Percentiles rank a stretch among this genome's conserved stretches.
Conservation (phyloP, 306 rosid species). For the Sindora glabra region DNA sequence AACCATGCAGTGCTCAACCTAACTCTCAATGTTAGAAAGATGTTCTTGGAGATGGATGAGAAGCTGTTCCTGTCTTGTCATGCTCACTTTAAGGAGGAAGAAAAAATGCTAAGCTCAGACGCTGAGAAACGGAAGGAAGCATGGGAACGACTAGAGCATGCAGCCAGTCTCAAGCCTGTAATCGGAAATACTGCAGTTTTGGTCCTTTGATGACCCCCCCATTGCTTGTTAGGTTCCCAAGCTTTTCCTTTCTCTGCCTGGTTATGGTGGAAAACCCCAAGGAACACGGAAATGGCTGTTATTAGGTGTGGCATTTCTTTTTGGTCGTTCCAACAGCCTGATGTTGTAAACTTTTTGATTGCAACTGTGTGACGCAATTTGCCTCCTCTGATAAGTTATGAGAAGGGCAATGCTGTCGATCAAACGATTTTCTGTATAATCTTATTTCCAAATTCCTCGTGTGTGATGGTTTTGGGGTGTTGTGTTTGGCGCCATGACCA, state of each 20-base stretch:
- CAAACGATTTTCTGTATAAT: slow-evolving; percentile 33
- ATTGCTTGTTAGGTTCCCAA: slow-evolving; percentile 26
- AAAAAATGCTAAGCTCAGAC: slow-evolving; percentile 30
- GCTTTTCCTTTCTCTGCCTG: slow-evolving; percentile 16
- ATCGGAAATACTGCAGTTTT: slow-evolving; percentile 77
- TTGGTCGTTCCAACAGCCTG: slow-evolving; percentile 35
- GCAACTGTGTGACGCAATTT: slow-evolving; percentile 16
- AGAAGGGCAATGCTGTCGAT: slow-evolving; percentile 34
- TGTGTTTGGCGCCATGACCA: no score
- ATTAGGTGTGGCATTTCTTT: slow-evolving; percentile 17
- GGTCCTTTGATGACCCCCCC: slow-evolving; percentile 47
- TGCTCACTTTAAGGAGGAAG: slow-evolving; percentile 57
- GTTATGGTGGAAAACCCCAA: slow-evolving; percentile 25
- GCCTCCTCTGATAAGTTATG: slow-evolving; percentile 23
- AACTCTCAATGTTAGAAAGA: slow-evolving; percentile 67
- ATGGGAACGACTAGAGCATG: slow-evolving; percentile 71
- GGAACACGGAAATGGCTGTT: slow-evolving; percentile 40
- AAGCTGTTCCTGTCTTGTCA: slow-evolving; percentile 57
- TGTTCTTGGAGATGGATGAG: slow-evolving; percentile 88
- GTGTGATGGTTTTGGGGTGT: background rate
- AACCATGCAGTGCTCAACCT: slow-evolving; percentile 83
- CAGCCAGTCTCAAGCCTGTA: slow-evolving; percentile 65
- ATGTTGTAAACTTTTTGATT: slow-evolving; percentile 37
- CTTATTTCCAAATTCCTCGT: slow-evolving; percentile 12
- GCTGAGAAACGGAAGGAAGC: slow-evolving; percentile 63